Evolutionary conservation across 495 filamentous ascomycete species (phyloP), one percentile per base, ranked within the genome.

Genomic region (Aspergillus coremiiformis): DNA sequence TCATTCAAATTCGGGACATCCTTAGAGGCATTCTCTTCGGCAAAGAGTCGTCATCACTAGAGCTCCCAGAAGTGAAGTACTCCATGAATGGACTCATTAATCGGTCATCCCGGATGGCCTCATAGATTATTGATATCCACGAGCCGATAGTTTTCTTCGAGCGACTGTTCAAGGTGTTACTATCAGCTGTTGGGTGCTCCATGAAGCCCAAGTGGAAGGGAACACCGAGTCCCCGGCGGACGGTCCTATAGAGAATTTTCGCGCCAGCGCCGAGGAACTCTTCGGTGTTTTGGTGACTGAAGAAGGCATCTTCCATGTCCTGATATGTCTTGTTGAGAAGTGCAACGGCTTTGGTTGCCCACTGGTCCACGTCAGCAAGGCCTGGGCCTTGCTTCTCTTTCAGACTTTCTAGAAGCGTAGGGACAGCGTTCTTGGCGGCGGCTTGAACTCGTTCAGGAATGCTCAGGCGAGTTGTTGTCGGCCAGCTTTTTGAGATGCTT

Each of bases 361-460:
- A 63, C 9, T 23, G 26, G 10, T 45, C 48, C 23, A 64, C 14
- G 19, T 58, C 56, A n/a, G 24, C 43, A 2, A 58, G 48, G 7
- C 24, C 19, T 2, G 44, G 19, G 11, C 42, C 37, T 0, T 33
- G 22, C n/a, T 29, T 29, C 4, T 30, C 19, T 20, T 54, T 46
- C 10, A 47, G 21, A 8, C n/a, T 51, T 5, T 56, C 30, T 2
- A 60, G 26, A 10, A 60, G 43, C 3, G 50, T 44, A 7, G 60
- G 49, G 4, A 63, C 27, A 0, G 54, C 49, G 14, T 33, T 41
- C 15, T 63, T 49, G 5, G 57, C 47, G n/a, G 54, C 46, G 14
- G 33, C 47, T n/a, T 48, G 21, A 21, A 51, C 47, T 8, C 60
- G 52, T 76, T 79, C 83, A 50, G 63, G 71, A 42, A 59, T 75